Percentiles rank a stretch among this genome's conserved stretches.
These are phyloP conservation scores for Morella rubra DNA, from an alignment of 306 rosid species.

Conservation along the genomic window DNA sequence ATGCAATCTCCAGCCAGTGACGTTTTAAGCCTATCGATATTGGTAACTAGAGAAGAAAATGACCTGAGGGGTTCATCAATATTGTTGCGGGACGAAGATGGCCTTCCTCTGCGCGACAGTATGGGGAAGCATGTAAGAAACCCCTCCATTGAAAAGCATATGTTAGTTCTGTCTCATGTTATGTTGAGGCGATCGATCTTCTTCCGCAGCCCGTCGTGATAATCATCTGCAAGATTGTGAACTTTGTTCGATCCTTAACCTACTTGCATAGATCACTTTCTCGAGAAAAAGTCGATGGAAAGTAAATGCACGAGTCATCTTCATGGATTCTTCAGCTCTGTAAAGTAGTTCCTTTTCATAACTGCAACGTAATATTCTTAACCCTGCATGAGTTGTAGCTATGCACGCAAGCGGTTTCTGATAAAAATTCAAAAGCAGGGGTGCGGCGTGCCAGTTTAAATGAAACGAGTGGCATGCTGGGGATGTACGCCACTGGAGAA, in stretches of 20 bases:
- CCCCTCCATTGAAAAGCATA: background rate
- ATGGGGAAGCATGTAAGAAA: background rate
- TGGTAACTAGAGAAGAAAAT: constrained; percentile 3
- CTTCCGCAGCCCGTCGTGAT: background rate
- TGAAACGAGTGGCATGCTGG: too few species aligned
- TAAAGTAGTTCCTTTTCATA: too few species aligned
- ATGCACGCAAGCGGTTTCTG: too few species aligned
- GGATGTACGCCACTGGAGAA: too few species aligned
- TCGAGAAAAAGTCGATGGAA: background rate
- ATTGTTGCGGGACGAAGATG: constrained; percentile 1
- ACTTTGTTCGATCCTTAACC: background rate
- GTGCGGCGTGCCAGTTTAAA: too few species aligned
- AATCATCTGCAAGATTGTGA: background rate
- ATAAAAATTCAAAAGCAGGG: too few species aligned
- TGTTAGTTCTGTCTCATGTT: too few species aligned
- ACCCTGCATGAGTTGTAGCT: too few species aligned
- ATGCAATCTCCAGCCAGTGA: background rate
- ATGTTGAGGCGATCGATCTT: background rate
- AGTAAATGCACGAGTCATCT: background rate
- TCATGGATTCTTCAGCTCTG: background rate
- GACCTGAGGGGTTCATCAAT: background rate
- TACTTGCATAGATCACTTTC: background rate
- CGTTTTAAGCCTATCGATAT: constrained; percentile 1
- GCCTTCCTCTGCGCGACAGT: background rate
- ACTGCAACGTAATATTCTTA: too few species aligned